Conservation (phyloP, 768 basidiomycete genomes). For the Boletus sp. region DNA sequence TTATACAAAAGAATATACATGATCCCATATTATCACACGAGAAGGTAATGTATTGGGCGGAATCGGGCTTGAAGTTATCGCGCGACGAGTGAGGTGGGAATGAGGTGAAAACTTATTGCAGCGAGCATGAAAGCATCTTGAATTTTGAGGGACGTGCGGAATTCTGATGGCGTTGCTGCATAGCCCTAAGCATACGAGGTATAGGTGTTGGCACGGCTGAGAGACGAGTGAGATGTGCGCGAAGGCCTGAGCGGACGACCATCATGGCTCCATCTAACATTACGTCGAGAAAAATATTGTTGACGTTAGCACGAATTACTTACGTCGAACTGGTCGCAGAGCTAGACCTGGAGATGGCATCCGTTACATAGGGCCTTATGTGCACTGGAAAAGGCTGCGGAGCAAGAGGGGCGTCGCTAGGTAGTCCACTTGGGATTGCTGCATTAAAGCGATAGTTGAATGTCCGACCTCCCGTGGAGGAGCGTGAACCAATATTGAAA, state of each 20-base stretch:
- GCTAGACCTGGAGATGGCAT: constrained; percentile 33
- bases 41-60: constrained; percentile 14
- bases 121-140: constrained; percentile 23
- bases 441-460: constrained; percentile 3
- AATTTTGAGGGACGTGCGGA: constrained; percentile 6
- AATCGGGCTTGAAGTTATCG: constrained; percentile 21
- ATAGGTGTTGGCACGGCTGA: constrained; percentile 19
- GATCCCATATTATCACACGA: constrained; percentile 28
- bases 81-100: constrained; percentile 6
- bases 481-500: constrained; percentile 23
- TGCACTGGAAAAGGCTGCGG: constrained; percentile 24
- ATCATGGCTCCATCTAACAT: constrained; percentile 32
- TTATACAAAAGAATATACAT: constrained; percentile 35
- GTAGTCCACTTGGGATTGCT: constrained; percentile 15
- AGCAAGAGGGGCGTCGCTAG: constrained; percentile 24
- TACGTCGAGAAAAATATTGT: constrained; percentile 2
- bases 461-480: constrained; percentile 1
- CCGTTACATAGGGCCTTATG: constrained; percentile 13
- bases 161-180: constrained; percentile 1
- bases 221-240: constrained; percentile 11
- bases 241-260: constrained; percentile 17
- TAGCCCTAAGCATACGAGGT: constrained; percentile 20
- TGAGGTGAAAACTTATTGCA: background rate
- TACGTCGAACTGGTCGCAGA: constrained; percentile 35
- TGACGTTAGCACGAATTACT: constrained; percentile 7